A percentile compares a stretch with the other conserved stretches of the same genome.
These are phyloP conservation scores for Echinosophora koreensis DNA, from an alignment of 306 rosid species.

Conservation along the genomic window DNA sequence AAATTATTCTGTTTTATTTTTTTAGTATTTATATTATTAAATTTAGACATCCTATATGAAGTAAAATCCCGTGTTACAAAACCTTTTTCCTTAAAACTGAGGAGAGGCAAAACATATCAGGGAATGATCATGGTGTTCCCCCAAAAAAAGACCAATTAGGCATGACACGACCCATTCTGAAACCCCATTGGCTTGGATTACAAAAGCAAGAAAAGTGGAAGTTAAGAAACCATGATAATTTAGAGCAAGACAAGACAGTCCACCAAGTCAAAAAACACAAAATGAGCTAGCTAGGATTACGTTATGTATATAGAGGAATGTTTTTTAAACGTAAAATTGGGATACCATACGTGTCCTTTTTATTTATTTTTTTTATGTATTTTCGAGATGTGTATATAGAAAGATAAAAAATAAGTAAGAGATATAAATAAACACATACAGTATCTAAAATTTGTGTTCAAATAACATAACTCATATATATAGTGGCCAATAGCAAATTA, in stretches of 20 bases:
- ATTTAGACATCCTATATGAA: too few relatives aligned
- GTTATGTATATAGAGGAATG: not conserved
- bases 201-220: conserved; percentile 48
- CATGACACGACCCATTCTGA: conserved; percentile 51
- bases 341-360: too few relatives aligned
- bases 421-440: too few relatives aligned
- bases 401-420: too few relatives aligned
- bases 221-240: conserved; percentile 40
- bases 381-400: too few relatives aligned
- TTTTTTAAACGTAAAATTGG: too few relatives aligned
- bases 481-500: not conserved
- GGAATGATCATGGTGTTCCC: conserved; percentile 70
- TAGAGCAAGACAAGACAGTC: conserved; percentile 50
- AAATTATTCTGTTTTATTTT: not conserved
- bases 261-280: conserved; percentile 64
- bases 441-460: too few relatives aligned
- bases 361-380: not conserved
- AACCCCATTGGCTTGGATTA: conserved; percentile 62
- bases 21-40: too few relatives aligned
- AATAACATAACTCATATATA: too few relatives aligned
- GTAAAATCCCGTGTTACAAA: not conserved
- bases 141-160: conserved; percentile 54
- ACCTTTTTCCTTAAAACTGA: not conserved
- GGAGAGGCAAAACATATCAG: conserved; percentile 55
- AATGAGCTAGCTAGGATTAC: conserved; percentile 29